Conservation (phyloP, 73 alveolate genomes). For the Symbiodinium natans region DNA sequence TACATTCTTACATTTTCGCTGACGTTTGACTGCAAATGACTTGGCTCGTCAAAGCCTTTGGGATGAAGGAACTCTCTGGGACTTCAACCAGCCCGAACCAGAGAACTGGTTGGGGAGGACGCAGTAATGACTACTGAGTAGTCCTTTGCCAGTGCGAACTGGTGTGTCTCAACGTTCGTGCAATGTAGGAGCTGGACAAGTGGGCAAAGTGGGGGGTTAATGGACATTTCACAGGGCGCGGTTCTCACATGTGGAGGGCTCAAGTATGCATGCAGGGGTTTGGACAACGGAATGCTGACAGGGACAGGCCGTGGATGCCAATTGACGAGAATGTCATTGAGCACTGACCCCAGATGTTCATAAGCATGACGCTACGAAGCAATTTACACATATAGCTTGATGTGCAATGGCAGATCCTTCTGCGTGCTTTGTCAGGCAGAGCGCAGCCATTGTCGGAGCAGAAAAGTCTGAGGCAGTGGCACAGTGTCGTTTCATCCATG, state of each 20-base stretch:
- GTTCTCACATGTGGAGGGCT: neutral
- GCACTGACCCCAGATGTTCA: neutral
- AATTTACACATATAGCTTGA: neutral
- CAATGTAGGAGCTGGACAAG: slow-evolving; percentile 46
- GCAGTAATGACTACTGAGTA: neutral
- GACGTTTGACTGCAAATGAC: neutral
- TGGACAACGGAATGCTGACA: neutral
- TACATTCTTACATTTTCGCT: neutral
- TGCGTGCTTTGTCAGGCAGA: neutral
- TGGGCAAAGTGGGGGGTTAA: slow-evolving; percentile 86
- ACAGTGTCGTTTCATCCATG: neutral
- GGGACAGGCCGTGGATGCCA: slow-evolving; percentile 89
- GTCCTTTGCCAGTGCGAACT: neutral
- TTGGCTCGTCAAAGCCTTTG: neutral
- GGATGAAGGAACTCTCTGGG: slow-evolving; percentile 80
- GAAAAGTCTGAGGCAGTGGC: slow-evolving; percentile 12
- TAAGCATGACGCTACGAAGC: neutral
- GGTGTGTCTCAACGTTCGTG: neutral
- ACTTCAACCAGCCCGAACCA: slow-evolving; percentile 56
- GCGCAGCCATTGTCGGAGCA: slow-evolving; percentile 42
- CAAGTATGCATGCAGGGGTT: neutral
- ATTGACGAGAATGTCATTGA: slow-evolving; percentile 54
- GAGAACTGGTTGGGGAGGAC: slow-evolving; percentile 55
- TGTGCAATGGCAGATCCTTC: neutral
- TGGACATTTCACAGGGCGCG: slow-evolving; percentile 56